Base-by-base conservation (phyloP, 371 early-diverging fungal genomes). In the Mortierella sp. region DNA sequence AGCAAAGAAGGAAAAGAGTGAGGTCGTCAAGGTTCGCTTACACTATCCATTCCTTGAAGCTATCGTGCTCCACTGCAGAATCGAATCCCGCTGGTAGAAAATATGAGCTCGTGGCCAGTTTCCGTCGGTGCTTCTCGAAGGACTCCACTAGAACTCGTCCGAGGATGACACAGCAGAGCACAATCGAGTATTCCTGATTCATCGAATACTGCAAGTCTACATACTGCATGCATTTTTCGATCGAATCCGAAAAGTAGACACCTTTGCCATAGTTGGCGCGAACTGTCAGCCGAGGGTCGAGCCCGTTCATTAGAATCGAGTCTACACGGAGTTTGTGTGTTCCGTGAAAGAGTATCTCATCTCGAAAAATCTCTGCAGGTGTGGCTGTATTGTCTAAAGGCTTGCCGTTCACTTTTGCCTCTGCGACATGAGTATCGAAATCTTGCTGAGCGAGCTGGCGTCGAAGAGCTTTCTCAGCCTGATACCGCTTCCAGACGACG, bases 151-250 rank as follows among this genome's bases (percentile, higher is more conserved):
- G 47, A 4, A 79, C 70, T 1, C 48, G 62, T 26, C 80, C 80
- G 14, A 79, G 61, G n/a, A 73, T 44, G 14, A 70, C 74, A 21
- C 80, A 73, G 44, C 80, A 73, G 9, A 79, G 61, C 11, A 79
- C 46, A 29, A 79, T 70, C 16, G 67, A 60, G 61, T 73, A 73
- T 19, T 69, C 67, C 62, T 79, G 80, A 3, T 63, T 47, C 56
- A 73, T 51, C 7, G 51, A 53, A 3, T 55, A 28, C 63, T 79
- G 80, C 1, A 12, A n/a, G 60, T 79, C 80, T 7, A 69, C 66
- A 21, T 73, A 79, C 23, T 72, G 73, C 74, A 73, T 79, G 51
- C 80, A 79, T 51, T 79, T 79, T 14, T 79, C 80, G 9, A 79
- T 64, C 16, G 80, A 52, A 29, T 79, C 80, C 4, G 80, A 79